phyloP scores from a whole-genome alignment of 129 eudicot species.

The Flaveria sonorensis region DNA sequence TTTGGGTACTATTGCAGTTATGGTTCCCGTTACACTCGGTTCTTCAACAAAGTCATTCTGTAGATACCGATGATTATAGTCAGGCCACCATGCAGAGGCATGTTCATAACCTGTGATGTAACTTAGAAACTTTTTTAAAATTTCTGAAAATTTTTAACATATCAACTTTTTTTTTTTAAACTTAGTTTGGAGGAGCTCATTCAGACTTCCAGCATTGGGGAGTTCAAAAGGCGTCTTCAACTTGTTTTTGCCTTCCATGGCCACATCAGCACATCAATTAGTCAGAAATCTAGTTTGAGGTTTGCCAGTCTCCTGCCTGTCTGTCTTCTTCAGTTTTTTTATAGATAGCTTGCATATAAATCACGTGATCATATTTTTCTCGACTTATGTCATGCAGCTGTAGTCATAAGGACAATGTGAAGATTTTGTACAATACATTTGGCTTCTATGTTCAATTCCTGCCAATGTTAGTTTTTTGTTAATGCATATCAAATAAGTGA shows the following conservation, averaged over 20 bases:
- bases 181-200: conserved; percentile 85
- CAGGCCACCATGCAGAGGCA: conserved; percentile 69
- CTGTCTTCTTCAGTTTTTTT: background rate
- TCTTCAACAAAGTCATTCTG: conserved; percentile 46
- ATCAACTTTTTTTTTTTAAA: background rate
- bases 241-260: conserved; percentile 85
- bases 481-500: background rate
- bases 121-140: background rate
- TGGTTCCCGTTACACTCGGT: conserved; percentile 92
- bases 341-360: background rate
- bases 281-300: conserved; percentile 54
- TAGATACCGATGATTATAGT: conserved; percentile 47
- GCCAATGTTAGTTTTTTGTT: conserved; percentile 59
- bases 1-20: conserved; percentile 48
- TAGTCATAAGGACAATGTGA: conserved; percentile 57
- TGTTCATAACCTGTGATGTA: conserved; percentile 30
- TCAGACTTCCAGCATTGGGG: conserved; percentile 84
- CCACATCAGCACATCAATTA: conserved; percentile 54
- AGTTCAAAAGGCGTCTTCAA: conserved; percentile 80
- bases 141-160: conserved; percentile 6
- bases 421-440: conserved; percentile 75
- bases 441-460: conserved; percentile 80
- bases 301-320: conserved; percentile 18
- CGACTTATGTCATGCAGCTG: conserved; percentile 41
- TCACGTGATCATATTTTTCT: background rate